These are phyloP conservation scores for Aleurites moluccanus DNA, from an alignment of 441 rosid genomes.

Conservation along the genomic window DNA sequence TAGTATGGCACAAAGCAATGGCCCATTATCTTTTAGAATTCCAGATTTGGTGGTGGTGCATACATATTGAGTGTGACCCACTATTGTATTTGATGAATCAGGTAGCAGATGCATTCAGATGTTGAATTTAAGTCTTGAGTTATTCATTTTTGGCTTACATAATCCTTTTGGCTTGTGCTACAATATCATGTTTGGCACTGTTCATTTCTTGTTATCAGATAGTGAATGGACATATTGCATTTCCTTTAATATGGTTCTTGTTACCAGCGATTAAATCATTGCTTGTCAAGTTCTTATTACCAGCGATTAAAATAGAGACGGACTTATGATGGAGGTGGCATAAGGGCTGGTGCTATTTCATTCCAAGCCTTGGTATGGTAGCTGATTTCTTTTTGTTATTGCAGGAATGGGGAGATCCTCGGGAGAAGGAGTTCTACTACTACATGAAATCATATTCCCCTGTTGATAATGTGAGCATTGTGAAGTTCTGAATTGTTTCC, in stretches of 20 bases:
- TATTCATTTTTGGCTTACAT: neutral
- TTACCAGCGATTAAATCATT: neutral
- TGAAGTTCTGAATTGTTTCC: slow-evolving; percentile 10
- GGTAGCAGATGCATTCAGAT: neutral
- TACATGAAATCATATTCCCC: slow-evolving; percentile 97
- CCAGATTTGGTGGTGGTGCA: neutral
- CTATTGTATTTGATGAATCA: neutral
- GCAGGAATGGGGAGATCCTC: slow-evolving; percentile 99
- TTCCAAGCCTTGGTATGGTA: neutral
- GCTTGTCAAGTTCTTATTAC: neutral
- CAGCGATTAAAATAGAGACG: neutral
- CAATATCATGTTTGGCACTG: neutral
- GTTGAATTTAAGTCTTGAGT: neutral
- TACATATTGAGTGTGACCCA: neutral
- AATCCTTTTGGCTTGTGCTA: neutral
- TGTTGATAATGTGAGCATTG: slow-evolving; percentile 69
- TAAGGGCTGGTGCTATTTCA: neutral
- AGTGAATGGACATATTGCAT: neutral
- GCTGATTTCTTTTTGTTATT: slow-evolving; percentile 19
- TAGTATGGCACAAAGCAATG: neutral
- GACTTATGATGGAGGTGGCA: neutral
- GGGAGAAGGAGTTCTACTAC: slow-evolving; percentile 74
- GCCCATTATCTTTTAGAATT: neutral
- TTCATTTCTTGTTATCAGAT: neutral
- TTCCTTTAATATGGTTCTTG: neutral